These are phyloP conservation scores for Zhuliangozyma blackwelliae DNA, from an alignment of 1,139 yeast genomes.

Conservation along the genomic window DNA sequence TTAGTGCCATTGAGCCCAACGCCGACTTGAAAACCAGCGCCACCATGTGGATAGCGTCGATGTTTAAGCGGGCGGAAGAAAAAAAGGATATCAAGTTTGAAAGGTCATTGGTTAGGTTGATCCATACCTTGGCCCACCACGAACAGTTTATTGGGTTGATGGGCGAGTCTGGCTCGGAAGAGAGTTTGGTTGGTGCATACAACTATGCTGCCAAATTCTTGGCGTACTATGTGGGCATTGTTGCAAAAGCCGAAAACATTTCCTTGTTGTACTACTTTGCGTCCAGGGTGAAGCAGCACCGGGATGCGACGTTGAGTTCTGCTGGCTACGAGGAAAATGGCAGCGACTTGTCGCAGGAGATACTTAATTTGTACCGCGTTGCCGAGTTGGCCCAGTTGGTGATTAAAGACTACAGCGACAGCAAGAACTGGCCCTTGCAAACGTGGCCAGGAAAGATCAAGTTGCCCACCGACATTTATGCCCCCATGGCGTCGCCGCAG, in stretches of 20 bases:
- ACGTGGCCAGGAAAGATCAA: constrained; percentile 80
- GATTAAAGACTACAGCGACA: constrained; percentile 55
- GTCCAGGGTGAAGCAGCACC: constrained; percentile 74
- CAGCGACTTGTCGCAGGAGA: constrained; percentile 19
- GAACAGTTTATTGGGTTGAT: constrained; percentile 55
- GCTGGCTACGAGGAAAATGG: constrained; percentile 24
- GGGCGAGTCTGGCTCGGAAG: constrained; percentile 7
- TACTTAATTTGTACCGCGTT: constrained; percentile 52
- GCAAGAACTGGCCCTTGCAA: constrained; percentile 63
- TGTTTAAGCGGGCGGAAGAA: constrained; percentile 41
- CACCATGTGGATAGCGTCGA: constrained; percentile 70
- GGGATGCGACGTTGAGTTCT: constrained; percentile 50
- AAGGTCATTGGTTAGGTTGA: constrained; percentile 58
- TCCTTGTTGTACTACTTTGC: constrained; percentile 74
- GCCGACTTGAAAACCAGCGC: constrained; percentile 44
- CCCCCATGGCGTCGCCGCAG: constrained; percentile 45
- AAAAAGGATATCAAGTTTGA: constrained; percentile 51
- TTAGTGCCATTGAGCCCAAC: constrained; percentile 74
- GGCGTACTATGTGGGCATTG: constrained; percentile 53
- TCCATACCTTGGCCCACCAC: constrained; percentile 74
- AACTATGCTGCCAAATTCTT: constrained; percentile 56
- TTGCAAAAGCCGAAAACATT: constrained; percentile 64
- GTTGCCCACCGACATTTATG: constrained; percentile 61
- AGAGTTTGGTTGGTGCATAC: constrained; percentile 33
- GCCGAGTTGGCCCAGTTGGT: constrained; percentile 72